These are phyloP conservation scores for Mangifera indica DNA, from an alignment of 345 rosid species.

Conservation along the genomic window DNA sequence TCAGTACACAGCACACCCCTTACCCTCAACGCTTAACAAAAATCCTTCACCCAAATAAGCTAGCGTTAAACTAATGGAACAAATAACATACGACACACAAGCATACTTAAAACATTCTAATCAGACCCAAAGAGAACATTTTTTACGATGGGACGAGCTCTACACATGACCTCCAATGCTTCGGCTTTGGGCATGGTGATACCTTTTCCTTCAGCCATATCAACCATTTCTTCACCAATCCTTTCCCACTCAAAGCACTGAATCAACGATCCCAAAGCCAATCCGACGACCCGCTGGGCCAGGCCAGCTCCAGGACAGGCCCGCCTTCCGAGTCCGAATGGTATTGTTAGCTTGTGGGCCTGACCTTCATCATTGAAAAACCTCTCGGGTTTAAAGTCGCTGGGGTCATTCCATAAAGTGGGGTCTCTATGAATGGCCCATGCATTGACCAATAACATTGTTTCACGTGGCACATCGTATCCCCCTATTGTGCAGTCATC, in stretches of 20 bases:
- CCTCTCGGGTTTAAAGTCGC: constrained; percentile 51
- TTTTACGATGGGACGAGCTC: neutral
- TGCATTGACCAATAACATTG: constrained; percentile 46
- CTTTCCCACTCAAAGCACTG: constrained; percentile 35
- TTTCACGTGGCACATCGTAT: constrained; percentile 39
- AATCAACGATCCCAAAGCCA: constrained; percentile 28
- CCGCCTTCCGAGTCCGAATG: constrained; percentile 48
- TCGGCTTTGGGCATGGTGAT: constrained; percentile 18
- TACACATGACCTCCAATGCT: constrained; percentile 18
- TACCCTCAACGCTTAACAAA: no score
- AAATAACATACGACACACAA: no score
- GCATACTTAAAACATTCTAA: no score
- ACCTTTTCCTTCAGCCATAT: constrained; percentile 24
- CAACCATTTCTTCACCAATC: constrained; percentile 12
- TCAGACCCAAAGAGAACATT: neutral
- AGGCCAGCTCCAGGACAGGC: constrained; percentile 28
- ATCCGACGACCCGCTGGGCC: constrained; percentile 16
- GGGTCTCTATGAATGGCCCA: constrained; percentile 71
- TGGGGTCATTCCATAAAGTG: constrained; percentile 38
- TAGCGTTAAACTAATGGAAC: no score
- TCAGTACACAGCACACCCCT: no score
- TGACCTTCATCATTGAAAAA: constrained; percentile 28
- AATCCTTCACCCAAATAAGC: no score
- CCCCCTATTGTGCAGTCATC: constrained; percentile 40
- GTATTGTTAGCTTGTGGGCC: constrained; percentile 19